Conservation (phyloP, 2,329 filamentous ascomycete species). For the Xylaria sp. region DNA sequence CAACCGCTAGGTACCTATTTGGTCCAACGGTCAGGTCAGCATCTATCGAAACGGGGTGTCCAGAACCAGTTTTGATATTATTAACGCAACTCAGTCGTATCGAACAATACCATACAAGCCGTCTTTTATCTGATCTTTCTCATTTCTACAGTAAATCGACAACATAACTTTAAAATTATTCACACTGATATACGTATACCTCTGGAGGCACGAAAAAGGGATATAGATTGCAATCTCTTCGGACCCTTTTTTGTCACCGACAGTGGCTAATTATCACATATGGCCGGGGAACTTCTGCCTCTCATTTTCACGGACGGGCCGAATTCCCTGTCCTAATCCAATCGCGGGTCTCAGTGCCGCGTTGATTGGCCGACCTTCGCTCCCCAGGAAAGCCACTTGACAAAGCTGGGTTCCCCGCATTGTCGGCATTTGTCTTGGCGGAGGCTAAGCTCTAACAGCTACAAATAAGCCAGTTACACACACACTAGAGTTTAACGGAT, state of each 20-base stretch:
- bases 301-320: slow-evolving; percentile 15
- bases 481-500: slow-evolving; percentile 13
- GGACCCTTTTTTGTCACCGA: not conserved
- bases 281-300: not conserved
- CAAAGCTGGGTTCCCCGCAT: slow-evolving; percentile 28
- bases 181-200: too few relatives aligned
- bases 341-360: slow-evolving; percentile 7
- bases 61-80: too few relatives aligned
- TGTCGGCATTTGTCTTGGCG: slow-evolving; percentile 14
- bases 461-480: slow-evolving; percentile 5
- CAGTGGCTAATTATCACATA: not conserved
- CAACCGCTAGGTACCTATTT: too few relatives aligned
- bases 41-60: too few relatives aligned
- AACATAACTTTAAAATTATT: not conserved
- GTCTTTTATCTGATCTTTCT: not conserved
- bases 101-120: not conserved
- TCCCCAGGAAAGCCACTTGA: slow-evolving; percentile 16
- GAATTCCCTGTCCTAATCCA: slow-evolving; percentile 20
- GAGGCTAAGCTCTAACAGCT: slow-evolving; percentile 1
- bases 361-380: slow-evolving; percentile 11
- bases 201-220: not conserved
- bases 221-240: not conserved
- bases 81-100: not conserved
- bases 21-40: too few relatives aligned
- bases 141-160: not conserved